Evolutionary conservation across 129 eudicot species (phyloP).

Genomic region (Erigeron canadensis): DNA sequence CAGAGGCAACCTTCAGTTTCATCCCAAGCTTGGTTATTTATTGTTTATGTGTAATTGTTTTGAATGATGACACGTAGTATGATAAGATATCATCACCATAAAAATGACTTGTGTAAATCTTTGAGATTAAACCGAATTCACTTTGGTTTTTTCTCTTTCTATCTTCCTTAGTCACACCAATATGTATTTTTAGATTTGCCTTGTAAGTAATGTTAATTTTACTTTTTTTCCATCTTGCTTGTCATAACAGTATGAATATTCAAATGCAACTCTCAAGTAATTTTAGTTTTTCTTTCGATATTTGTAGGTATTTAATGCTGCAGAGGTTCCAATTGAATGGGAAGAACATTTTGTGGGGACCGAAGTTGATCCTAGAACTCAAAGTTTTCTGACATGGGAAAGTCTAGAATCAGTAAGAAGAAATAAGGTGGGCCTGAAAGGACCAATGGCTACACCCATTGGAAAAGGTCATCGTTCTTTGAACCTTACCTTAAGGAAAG

Average conservation of each 20-base stretch:
- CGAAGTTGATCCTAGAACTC: constrained; percentile 93
- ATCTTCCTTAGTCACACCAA: too few species aligned
- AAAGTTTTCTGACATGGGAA: constrained; percentile 96
- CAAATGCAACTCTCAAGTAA: not conserved
- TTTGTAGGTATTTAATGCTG: constrained; percentile 69
- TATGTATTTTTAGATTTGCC: too few species aligned
- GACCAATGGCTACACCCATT: constrained; percentile 98
- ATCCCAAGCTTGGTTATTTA: not conserved
- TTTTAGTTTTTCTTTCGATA: not conserved
- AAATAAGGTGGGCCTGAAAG: constrained; percentile 89
- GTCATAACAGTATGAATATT: not conserved
- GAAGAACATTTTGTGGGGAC: constrained; percentile 93
- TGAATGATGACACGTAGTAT: too few species aligned
- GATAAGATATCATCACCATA: too few species aligned
- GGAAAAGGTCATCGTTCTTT: constrained; percentile 98
- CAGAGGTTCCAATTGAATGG: constrained; percentile 95
- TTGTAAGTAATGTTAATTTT: too few species aligned
- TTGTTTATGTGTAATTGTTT: not conserved
- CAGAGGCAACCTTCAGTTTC: not conserved
- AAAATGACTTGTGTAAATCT: too few species aligned
- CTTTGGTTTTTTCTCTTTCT: too few species aligned
- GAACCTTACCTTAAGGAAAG: constrained; percentile 94
- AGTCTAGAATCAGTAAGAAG: constrained; percentile 86
- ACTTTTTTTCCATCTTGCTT: too few species aligned
- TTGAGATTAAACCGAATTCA: too few species aligned